phyloP scores from a whole-genome alignment of 208 protist species.

The Porcisia deanei region DNA sequence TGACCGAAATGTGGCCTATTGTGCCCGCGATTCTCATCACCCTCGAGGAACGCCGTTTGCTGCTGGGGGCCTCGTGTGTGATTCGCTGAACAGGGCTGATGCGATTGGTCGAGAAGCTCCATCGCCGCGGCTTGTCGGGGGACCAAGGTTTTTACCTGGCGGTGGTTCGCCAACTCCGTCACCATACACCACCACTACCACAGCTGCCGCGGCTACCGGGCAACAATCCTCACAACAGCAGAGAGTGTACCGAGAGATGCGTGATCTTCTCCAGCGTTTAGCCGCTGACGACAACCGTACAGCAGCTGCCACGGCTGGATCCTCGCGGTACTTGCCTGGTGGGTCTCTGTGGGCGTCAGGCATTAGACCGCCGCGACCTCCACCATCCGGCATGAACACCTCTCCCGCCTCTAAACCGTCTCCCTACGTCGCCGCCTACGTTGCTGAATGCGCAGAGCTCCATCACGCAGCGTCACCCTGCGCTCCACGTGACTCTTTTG shows the following conservation, averaged over 20 bases:
- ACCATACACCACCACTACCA: background rate
- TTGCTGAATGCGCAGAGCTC: background rate
- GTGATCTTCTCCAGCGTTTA: conserved; percentile 25
- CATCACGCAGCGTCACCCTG: background rate
- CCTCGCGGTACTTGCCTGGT: conserved; percentile 8
- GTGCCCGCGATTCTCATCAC: too few relatives aligned
- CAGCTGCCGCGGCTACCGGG: background rate
- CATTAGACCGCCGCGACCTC: background rate
- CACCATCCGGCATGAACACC: background rate
- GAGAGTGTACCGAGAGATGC: conserved; percentile 41
- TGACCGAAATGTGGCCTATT: background rate
- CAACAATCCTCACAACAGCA: conserved; percentile 25
- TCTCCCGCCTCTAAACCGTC: background rate
- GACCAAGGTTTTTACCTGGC: background rate
- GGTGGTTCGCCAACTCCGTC: background rate
- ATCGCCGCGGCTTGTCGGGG: background rate
- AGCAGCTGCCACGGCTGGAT: too few relatives aligned
- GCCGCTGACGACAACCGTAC: background rate
- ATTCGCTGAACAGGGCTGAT: background rate
- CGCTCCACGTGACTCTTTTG: background rate
- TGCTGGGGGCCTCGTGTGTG: background rate
- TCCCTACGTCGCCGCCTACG: conserved; percentile 4
- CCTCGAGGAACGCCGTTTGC: background rate
- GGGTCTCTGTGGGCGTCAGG: conserved; percentile 11
- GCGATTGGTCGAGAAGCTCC: background rate